Evolutionary conservation across 75 land plant genomes (phyloP).

Genomic region (Picea glauca): DNA sequence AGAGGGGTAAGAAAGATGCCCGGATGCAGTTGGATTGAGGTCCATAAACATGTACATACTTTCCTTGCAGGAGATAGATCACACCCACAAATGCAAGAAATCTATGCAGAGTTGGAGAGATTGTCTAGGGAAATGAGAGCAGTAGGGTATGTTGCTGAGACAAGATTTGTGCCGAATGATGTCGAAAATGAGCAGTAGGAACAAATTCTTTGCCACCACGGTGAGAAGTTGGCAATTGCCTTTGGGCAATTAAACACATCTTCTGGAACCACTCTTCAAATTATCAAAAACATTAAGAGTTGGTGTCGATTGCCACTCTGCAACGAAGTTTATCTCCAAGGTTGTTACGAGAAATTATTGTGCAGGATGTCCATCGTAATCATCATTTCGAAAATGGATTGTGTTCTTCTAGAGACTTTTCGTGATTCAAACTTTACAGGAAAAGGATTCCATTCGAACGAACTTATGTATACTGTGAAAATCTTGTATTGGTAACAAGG

Average conservation of each 20-base stretch:
- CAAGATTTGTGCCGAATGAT: neutral
- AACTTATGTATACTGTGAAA: neutral
- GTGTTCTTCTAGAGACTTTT: conserved; percentile 9
- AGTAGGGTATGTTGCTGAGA: neutral
- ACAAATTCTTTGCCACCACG: neutral
- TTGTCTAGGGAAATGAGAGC: conserved; percentile 3
- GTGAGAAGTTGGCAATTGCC: conserved; percentile 12
- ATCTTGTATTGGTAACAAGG: neutral
- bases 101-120: conserved; percentile 9
- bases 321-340: conserved; percentile 14
- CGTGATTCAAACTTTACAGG: neutral
- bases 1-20: neutral
- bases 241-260: conserved; percentile 6
- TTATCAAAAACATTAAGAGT: neutral
- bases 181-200: conserved; percentile 6
- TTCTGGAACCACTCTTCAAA: conserved; percentile 1
- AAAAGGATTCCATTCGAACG: neutral
- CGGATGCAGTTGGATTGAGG: conserved; percentile 17
- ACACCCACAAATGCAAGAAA: conserved; percentile 13
- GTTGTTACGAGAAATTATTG: conserved; percentile 7
- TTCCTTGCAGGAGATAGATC: neutral
- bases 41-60: conserved; percentile 1
- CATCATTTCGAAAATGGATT: conserved; percentile 12
- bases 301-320: conserved; percentile 7
- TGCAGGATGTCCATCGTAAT: neutral